phyloP scores from a whole-genome alignment of 805 yeast genomes.

The Lipomyces starkeyi region DNA sequence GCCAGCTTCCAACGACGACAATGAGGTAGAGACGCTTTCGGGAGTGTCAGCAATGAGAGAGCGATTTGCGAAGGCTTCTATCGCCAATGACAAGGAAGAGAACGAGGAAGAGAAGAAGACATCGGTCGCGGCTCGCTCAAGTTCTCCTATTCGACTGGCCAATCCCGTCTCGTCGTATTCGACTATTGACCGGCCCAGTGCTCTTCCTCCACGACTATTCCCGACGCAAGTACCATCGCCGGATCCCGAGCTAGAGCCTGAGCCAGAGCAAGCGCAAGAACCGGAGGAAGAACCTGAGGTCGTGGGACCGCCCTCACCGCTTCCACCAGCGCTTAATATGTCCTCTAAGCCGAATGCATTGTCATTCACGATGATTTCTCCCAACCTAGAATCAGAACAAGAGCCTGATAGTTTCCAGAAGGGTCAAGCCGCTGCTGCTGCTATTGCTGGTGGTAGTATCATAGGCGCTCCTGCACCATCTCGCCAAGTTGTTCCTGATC shows the following conservation, averaged over 20 bases:
- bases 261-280: constrained; percentile 20
- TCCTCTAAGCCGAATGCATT: constrained; percentile 11
- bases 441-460: constrained; percentile 39
- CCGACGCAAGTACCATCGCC: constrained; percentile 30
- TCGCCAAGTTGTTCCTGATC: constrained; percentile 13
- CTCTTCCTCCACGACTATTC: constrained; percentile 15
- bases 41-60: constrained; percentile 33
- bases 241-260: constrained; percentile 38
- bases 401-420: constrained; percentile 32
- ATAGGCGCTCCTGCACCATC: constrained; percentile 24
- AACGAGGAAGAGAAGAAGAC: constrained; percentile 43
- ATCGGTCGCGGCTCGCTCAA: constrained; percentile 35
- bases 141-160: constrained; percentile 44
- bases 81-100: constrained; percentile 39
- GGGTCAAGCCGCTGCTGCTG: constrained; percentile 43
- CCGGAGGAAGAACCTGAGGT: constrained; percentile 22
- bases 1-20: constrained; percentile 45
- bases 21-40: constrained; percentile 37
- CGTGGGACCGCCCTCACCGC: constrained; percentile 11
- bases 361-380: constrained; percentile 13
- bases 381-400: constrained; percentile 29
- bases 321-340: constrained; percentile 17
- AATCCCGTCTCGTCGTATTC: constrained; percentile 36
- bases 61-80: constrained; percentile 36
- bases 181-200: constrained; percentile 24